Evolutionary conservation across 805 yeast species (phyloP), one percentile per base, ranked within the genome.

Genomic region (Schizosaccharomyces cryophilus): DNA sequence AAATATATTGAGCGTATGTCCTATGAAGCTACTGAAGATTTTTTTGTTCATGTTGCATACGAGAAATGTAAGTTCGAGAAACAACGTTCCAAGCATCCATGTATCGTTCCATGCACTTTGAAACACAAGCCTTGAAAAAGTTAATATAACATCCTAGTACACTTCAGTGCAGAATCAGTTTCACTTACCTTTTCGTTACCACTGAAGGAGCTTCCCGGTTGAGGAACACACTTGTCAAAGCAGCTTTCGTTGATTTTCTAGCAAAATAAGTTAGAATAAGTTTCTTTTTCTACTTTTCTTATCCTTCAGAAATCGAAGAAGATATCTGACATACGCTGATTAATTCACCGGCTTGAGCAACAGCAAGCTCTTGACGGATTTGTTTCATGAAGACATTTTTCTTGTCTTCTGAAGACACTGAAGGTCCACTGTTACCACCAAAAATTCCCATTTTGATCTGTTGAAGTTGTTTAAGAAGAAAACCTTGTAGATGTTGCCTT

Each of bases 41-140:
- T 51, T 51, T 29, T 29, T 51, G 56, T 29, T 51, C 56, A 6
- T 29, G 24, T 69, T 81, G 85, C 66, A 84, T 83, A 71, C 90
- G 78, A 26, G 79, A 69, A 61, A 84, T 78, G 69, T 85, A 85
- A 2, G 84, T 73, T 69, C 79, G 83, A 7, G 89, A 83, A 47
- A 85, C 75, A 61, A 81, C 76, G 66, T 85, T 85, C 93, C 93
- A 85, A 35, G 87, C 78, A 71, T 83, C 78, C 87, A 85, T 81
- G 69, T 84, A 85, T 69, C 83, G 84, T 63, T 81, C 81, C 64
- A 83, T 75, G 69, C 94, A 85, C 68, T 80, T 84, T 62, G 77
- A 80, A 48, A 82, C 75, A 69, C 90, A 85, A 31, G 69, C 62
- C 68, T 68, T 15, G 11, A 15, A 29, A 6, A 64, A 63, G 62